Evolutionary conservation across 345 rosid genomes (phyloP).

Genomic region (Jatropha curcas): DNA sequence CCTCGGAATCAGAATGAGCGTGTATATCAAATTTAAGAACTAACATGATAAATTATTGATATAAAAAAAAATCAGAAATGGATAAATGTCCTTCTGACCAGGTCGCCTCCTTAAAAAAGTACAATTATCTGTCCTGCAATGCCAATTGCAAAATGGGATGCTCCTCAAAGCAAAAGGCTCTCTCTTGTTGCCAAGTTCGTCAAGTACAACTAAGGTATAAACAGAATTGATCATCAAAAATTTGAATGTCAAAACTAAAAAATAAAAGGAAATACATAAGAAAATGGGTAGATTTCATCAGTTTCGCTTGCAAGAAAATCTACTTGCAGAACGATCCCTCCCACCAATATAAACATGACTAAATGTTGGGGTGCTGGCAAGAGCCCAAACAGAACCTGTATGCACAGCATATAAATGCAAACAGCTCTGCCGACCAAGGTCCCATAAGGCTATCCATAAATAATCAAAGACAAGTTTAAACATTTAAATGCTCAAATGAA

Average conservation of each 20-base stretch:
- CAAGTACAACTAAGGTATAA: conserved; percentile 73
- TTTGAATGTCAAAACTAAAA: conserved; percentile 4
- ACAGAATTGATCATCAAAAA: conserved; percentile 23
- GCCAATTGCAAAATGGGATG: conserved; percentile 87
- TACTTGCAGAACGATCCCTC: conserved; percentile 94
- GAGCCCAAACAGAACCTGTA: conserved; percentile 99
- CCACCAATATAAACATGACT: conserved; percentile 99
- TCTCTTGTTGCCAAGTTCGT: conserved; percentile 95
- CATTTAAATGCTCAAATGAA: conserved; percentile 2
- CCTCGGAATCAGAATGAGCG: background rate
- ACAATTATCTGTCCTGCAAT: conserved; percentile 86
- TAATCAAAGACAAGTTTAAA: conserved; percentile 24
- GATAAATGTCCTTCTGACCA: too few species aligned
- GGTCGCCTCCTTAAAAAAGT: too few species aligned
- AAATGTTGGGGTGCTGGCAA: conserved; percentile 92
- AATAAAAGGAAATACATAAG: conserved; percentile 14
- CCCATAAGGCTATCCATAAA: conserved; percentile 55
- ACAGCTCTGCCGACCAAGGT: conserved; percentile 99
- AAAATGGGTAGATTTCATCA: background rate
- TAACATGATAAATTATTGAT: too few species aligned
- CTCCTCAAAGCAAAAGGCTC: conserved; percentile 93
- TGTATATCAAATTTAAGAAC: too few species aligned
- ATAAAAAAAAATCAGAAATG: too few species aligned
- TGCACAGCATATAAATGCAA: conserved; percentile 99
- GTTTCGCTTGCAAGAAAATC: conserved; percentile 11